Base-by-base conservation (phyloP, 2,329 filamentous ascomycete species). In the Dactylellina parvicollis region DNA sequence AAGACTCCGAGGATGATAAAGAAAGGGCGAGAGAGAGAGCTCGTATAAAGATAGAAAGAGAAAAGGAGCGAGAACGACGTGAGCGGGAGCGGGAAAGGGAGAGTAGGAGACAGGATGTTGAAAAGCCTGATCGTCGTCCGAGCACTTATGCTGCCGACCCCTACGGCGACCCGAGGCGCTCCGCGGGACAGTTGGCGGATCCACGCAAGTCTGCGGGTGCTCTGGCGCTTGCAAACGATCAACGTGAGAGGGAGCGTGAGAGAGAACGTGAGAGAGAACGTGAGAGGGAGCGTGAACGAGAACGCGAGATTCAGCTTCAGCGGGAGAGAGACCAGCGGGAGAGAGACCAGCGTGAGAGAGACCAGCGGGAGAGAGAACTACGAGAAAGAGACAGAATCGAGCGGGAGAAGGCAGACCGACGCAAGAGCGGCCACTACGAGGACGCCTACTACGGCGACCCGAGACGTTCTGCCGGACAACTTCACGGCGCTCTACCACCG, bases 101-200 rank as follows among this genome's bases (percentile, higher is more conserved):
- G 8, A 24, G 18, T 8, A 40, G 38, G 26, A 57, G n/a, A 42
- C 14, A 9, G 9, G 52, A 64, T 16, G 46, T 59, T 18, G 59
- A 72, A 26, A 47, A 62, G 22, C 36, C 44, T 10, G 47, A 70
- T 12, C 66, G 40, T n/a, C 57, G 57, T 24, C 28, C 30, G 30
- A 64, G 40, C 34, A 26, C 54, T 4, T 62, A 71, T 20, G 66
- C 54, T 30, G 46, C 34, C 14, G 55, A 61, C 16, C 18, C 32
- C 32, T 70, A 70, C 30, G 66, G 66, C 2, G 66, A 71, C 54
- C 66, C 66, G 22, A 64, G 66, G 22, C 66, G 66, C 40, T 71
- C 66, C 3, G 44, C 66, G n/a, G 66, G 66, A n/a, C 66, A 71
- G 38, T 62, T 71, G 66, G 38, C 47, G 28, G 59, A 71, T 26